A percentile compares a stretch with the other conserved stretches of the same genome.
These are phyloP conservation scores for Balamuthia mandrillaris DNA, from an alignment of 208 protist genomes.

Conservation along the genomic window DNA sequence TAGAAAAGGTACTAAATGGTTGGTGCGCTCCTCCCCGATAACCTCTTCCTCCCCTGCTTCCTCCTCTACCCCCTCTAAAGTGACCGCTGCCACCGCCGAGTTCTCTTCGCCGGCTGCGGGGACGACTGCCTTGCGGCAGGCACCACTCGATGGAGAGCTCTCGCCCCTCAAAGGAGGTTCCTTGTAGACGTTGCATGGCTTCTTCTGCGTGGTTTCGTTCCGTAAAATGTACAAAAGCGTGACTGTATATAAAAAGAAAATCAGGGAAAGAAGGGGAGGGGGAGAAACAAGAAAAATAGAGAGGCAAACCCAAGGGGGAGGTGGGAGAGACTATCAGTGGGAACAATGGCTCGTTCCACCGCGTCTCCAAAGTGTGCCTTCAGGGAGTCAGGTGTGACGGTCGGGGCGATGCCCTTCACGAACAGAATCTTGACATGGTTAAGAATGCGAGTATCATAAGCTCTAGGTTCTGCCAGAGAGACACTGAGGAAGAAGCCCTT, in stretches of 20 bases:
- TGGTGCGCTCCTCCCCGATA: background rate
- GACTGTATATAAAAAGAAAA: no score
- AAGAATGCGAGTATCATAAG: background rate
- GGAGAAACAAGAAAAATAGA: no score
- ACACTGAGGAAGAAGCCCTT: background rate
- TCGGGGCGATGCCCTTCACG: background rate
- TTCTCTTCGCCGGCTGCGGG: background rate
- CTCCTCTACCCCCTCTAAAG: background rate
- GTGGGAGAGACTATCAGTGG: background rate
- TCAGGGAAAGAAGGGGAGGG: no score
- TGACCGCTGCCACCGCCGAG: background rate
- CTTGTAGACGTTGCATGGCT: background rate
- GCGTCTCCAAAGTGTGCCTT: constrained; percentile 16
- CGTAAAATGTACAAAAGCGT: constrained; percentile 2
- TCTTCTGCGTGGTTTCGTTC: background rate
- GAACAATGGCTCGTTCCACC: background rate
- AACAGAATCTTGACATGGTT: constrained; percentile 6
- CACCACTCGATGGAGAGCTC: constrained; percentile 13
- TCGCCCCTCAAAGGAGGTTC: background rate
- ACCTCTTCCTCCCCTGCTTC: background rate
- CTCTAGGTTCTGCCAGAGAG: background rate
- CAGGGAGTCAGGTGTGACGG: background rate
- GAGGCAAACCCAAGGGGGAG: no score
- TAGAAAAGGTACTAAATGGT: background rate
- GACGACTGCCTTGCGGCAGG: background rate